A percentile compares a stretch with the other conserved stretches of the same genome.
Conservation (phyloP, 1,284 basidiomycete species). For the Ustilago trichophora region DNA sequence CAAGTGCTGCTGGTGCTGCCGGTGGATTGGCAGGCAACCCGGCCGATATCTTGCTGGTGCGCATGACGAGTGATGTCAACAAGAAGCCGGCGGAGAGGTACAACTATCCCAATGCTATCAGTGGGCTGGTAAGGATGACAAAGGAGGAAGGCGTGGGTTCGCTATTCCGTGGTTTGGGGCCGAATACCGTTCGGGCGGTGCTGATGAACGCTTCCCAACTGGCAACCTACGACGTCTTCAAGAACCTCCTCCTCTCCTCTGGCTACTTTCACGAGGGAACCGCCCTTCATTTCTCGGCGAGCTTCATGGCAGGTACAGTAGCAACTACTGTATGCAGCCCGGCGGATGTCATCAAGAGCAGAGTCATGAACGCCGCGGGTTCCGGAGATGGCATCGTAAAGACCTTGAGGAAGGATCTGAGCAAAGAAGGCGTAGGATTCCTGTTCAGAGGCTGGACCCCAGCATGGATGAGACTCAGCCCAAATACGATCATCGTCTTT, state of each 20-base stretch:
- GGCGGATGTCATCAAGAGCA: conserved; percentile 69
- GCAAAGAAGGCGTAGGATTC: conserved; percentile 68
- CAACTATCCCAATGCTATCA: conserved; percentile 67
- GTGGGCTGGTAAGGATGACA: conserved; percentile 69
- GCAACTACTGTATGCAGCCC: conserved; percentile 68
- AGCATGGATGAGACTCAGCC: conserved; percentile 68
- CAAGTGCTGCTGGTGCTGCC: conserved; percentile 56
- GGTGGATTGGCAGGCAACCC: conserved; percentile 63
- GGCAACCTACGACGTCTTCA: conserved; percentile 70
- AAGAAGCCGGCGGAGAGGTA: conserved; percentile 56
- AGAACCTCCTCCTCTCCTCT: conserved; percentile 68
- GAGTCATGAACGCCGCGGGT: conserved; percentile 68
- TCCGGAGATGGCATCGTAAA: conserved; percentile 39
- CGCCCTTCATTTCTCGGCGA: conserved; percentile 69
- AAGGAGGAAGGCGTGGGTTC: conserved; percentile 68
- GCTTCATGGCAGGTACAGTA: conserved; percentile 70
- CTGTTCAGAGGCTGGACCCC: conserved; percentile 72
- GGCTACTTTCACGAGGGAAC: conserved; percentile 69
- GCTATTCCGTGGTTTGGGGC: conserved; percentile 69
- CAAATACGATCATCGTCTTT: conserved; percentile 64
- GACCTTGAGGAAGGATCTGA: conserved; percentile 49
- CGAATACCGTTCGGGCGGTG: conserved; percentile 70
- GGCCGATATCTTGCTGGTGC: conserved; percentile 70
- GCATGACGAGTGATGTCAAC: conserved; percentile 68
- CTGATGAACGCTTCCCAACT: conserved; percentile 69